These are phyloP conservation scores for Cercospora berteroae DNA, from an alignment of 2,329 filamentous ascomycete species.

Conservation along the genomic window DNA sequence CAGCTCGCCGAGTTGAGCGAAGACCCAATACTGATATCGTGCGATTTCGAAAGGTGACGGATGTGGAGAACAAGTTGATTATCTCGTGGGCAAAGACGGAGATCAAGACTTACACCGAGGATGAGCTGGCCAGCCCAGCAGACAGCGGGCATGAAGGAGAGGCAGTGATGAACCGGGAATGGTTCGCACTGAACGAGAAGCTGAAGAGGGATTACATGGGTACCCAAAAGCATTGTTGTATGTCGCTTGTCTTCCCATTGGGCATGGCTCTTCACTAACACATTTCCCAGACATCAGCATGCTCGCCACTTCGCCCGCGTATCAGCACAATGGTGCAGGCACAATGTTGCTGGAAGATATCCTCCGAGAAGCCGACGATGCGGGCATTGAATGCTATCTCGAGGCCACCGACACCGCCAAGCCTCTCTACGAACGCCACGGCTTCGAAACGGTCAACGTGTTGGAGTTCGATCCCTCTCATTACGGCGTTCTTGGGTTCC, in stretches of 20 bases:
- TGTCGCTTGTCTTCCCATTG: background rate
- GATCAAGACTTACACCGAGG: slow-evolving; percentile 30
- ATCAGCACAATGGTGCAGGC: slow-evolving; percentile 45
- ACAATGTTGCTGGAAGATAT: slow-evolving; percentile 43
- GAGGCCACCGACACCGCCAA: slow-evolving; percentile 41
- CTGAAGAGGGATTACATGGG: slow-evolving; percentile 33
- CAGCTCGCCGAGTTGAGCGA: slow-evolving; percentile 9
- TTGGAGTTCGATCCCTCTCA: slow-evolving; percentile 34
- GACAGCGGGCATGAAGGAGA: slow-evolving; percentile 35
- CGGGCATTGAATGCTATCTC: slow-evolving; percentile 43
- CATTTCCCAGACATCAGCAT: slow-evolving; percentile 34
- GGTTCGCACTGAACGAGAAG: slow-evolving; percentile 37
- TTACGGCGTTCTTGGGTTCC: slow-evolving; percentile 31
- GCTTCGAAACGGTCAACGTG: slow-evolving; percentile 34
- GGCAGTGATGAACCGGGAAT: slow-evolving; percentile 36
- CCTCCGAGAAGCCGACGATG: slow-evolving; percentile 43
- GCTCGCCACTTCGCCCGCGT: slow-evolving; percentile 42
- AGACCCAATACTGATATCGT: slow-evolving; percentile 15
- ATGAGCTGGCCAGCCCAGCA: slow-evolving; percentile 31
- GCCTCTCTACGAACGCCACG: slow-evolving; percentile 36
- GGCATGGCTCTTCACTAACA: background rate
- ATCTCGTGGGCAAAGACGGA: slow-evolving; percentile 37
- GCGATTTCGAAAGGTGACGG: slow-evolving; percentile 34
- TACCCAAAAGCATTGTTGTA: slow-evolving; percentile 33
- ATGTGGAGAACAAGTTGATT: slow-evolving; percentile 30